Conservation (phyloP, 345 rosid genomes). For the Tarenaya hassleriana region DNA sequence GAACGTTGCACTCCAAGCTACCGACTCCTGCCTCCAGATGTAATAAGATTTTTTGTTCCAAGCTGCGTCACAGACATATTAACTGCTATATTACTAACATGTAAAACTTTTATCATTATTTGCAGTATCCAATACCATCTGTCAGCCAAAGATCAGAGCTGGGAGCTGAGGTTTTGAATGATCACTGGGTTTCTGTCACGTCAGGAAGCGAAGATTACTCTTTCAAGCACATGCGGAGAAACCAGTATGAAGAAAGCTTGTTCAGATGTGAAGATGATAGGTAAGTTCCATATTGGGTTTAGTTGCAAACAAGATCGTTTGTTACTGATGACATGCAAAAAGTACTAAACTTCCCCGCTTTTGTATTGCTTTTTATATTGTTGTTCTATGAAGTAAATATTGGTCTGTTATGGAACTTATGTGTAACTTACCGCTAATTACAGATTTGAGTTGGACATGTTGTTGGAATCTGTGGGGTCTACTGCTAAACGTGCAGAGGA, state of each 20-base stretch:
- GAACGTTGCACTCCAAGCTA: conserved; percentile 92
- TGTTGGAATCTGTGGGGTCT: conserved; percentile 76
- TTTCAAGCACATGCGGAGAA: conserved; percentile 93
- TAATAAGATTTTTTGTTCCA: conserved; percentile 29
- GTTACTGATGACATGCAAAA: too few relatives aligned
- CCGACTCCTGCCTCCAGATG: conserved; percentile 87
- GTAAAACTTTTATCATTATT: conserved; percentile 13
- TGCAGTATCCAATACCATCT: conserved; percentile 78
- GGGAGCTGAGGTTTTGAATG: conserved; percentile 84
- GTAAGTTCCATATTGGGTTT: conserved; percentile 27
- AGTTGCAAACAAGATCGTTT: conserved; percentile 3
- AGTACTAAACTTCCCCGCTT: too few relatives aligned
- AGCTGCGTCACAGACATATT: conserved; percentile 14
- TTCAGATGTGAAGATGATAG: conserved; percentile 98
- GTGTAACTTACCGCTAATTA: conserved; percentile 12
- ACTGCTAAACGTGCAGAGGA: conserved; percentile 77
- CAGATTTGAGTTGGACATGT: conserved; percentile 95
- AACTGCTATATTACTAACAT: conserved; percentile 9
- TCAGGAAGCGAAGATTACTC: conserved; percentile 98
- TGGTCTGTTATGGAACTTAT: not conserved
- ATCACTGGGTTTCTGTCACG: conserved; percentile 95
- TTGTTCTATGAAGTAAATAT: conserved; percentile 4
- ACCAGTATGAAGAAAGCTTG: conserved; percentile 92
- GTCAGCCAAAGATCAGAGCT: conserved; percentile 78
- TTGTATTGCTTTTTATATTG: conserved; percentile 7